phyloP scores from a whole-genome alignment of 1,284 basidiomycete genomes.

The Dichomitus squalens region DNA sequence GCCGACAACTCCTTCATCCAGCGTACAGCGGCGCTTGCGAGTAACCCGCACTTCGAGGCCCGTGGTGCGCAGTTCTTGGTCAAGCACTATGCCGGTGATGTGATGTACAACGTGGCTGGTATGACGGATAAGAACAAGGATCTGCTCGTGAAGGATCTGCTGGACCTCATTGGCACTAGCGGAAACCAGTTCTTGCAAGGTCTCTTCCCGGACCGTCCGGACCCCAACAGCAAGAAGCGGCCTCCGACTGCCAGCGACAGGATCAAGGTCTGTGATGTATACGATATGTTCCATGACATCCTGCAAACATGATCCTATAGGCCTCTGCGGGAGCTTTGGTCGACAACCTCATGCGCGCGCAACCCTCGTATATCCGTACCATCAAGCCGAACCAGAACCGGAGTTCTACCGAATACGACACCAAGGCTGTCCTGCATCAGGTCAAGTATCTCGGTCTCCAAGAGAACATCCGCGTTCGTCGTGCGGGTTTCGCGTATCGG shows the following conservation, averaged over 20 bases:
- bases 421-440: slow-evolving; percentile 95
- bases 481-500: slow-evolving; percentile 97
- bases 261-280: slow-evolving; percentile 72
- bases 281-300: not conserved
- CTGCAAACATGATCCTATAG: slow-evolving; percentile 38
- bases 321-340: slow-evolving; percentile 92
- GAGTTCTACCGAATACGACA: slow-evolving; percentile 90
- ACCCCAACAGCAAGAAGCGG: slow-evolving; percentile 96
- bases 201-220: slow-evolving; percentile 93
- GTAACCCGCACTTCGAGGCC: slow-evolving; percentile 92
- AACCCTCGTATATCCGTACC: slow-evolving; percentile 98
- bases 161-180: slow-evolving; percentile 86
- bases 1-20: slow-evolving; percentile 98
- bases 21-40: slow-evolving; percentile 78
- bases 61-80: slow-evolving; percentile 90
- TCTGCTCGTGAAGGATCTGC: slow-evolving; percentile 90
- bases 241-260: slow-evolving; percentile 98
- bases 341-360: slow-evolving; percentile 93
- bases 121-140: slow-evolving; percentile 99
- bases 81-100: slow-evolving; percentile 96
- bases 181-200: slow-evolving; percentile 85
- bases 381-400: slow-evolving; percentile 99
- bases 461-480: slow-evolving; percentile 97
- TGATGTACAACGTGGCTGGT: slow-evolving; percentile 95
- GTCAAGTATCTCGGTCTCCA: slow-evolving; percentile 99